These are phyloP conservation scores for Choiromyces venosus DNA, from an alignment of 495 filamentous ascomycete species.

Conservation along the genomic window DNA sequence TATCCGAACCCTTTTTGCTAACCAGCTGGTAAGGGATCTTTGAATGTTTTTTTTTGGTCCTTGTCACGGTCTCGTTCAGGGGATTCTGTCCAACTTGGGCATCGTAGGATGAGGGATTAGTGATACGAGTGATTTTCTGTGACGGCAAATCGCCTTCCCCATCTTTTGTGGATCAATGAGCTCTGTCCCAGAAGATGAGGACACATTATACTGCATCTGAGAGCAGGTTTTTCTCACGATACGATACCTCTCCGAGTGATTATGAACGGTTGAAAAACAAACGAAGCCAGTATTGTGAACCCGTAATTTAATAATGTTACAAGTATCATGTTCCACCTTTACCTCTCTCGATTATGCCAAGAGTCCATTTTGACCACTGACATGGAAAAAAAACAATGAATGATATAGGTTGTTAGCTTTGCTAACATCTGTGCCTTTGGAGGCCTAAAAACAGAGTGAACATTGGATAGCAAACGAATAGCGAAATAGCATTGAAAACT, in stretches of 20 bases:
- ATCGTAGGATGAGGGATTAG: too few relatives aligned
- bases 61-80: too few relatives aligned
- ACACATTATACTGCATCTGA: not conserved
- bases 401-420: not conserved
- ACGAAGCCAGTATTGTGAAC: not conserved
- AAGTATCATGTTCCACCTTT: not conserved
- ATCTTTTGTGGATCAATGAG: not conserved
- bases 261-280: not conserved
- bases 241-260: not conserved
- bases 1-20: too few relatives aligned
- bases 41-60: too few relatives aligned
- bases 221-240: not conserved
- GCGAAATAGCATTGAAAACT: constrained; percentile 13
- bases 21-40: too few relatives aligned
- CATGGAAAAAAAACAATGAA: not conserved
- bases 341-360: not conserved
- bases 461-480: not conserved
- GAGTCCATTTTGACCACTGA: not conserved
- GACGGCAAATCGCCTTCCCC: not conserved
- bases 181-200: not conserved
- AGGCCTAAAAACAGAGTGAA: not conserved
- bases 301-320: not conserved
- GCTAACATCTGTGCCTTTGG: not conserved
- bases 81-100: too few relatives aligned
- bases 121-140: too few relatives aligned